phyloP scores from a whole-genome alignment of 1,284 basidiomycete genomes.

The Grifola frondosa region DNA sequence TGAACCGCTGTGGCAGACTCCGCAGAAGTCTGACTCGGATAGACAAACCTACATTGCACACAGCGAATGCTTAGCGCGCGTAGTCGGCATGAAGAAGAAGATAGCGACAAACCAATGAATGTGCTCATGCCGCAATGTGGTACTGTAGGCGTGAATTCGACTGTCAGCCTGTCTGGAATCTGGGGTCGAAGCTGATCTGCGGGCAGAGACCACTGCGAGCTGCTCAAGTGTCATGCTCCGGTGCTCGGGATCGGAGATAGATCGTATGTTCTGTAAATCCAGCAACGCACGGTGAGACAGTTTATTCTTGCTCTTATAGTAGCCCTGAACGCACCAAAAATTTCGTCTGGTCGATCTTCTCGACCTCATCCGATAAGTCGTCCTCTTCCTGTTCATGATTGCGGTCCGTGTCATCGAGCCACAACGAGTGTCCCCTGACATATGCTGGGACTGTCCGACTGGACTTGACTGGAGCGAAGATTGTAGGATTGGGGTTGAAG shows the following conservation, averaged over 20 bases:
- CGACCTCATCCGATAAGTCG: slow-evolving; percentile 30
- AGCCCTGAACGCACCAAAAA: slow-evolving; percentile 45
- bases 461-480: slow-evolving; percentile 32
- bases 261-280: slow-evolving; percentile 75
- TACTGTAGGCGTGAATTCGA: slow-evolving; percentile 96
- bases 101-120: slow-evolving; percentile 75
- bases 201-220: slow-evolving; percentile 92
- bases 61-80: neutral
- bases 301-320: neutral
- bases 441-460: slow-evolving; percentile 19
- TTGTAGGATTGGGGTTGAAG: slow-evolving; percentile 39
- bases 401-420: slow-evolving; percentile 33
- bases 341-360: slow-evolving; percentile 53
- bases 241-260: slow-evolving; percentile 96
- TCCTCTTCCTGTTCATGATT: slow-evolving; percentile 28
- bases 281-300: neutral
- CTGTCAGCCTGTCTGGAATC: slow-evolving; percentile 63
- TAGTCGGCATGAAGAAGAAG: neutral
- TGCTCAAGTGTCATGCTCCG: slow-evolving; percentile 94
- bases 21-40: slow-evolving; percentile 91
- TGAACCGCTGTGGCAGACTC: slow-evolving; percentile 89
- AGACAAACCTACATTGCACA: slow-evolving; percentile 67
- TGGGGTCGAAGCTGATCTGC: slow-evolving; percentile 74
- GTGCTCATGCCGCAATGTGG: slow-evolving; percentile 99
- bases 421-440: slow-evolving; percentile 30